Base-by-base conservation (phyloP, 2,329 filamentous ascomycete species). In the Scytalidium sp. region DNA sequence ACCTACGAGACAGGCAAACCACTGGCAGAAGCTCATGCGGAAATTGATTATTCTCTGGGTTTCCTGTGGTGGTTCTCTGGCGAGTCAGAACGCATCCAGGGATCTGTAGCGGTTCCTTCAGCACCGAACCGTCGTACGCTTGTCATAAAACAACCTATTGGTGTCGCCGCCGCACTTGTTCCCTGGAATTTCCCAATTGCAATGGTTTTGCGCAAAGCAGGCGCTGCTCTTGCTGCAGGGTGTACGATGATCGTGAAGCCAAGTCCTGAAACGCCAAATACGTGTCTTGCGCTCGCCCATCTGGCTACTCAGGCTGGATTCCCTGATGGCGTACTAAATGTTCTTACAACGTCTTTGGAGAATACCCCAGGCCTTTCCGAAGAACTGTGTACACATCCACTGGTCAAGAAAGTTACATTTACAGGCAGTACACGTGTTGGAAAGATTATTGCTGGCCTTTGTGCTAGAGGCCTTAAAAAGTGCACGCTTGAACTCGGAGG, bases 181-280 rank as follows among this genome's bases (percentile, higher is more conserved):
- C 84, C 84, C 3, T 88, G 84, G 84, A 85, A 88, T 60, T 87
- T 85, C 56, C 83, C 83, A 0, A 72, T 84, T 29, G 81, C 81
- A 7, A 64, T 87, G 79, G 75, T 87, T 6, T 64, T 87, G 43
- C 73, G 84, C 15, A 88, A 88, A 61, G 83, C 78, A 2, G 75
- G 78, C 42, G 81, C 84, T 7, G 84, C 84, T 1, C 67, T 88
- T 23, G 84, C 84, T 1, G 84, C 84, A 2, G 84, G 84, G 1
- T 87, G 84, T 61, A 84, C 85, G 1, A 87, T 90, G 80, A 73
- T 90, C 7, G 72, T 79, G 17, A 88, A 88, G 67, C 82, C 85
- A 2, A 83, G 79, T 2, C 84, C 84, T 0, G 84, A 88, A 63
- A 81, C 79, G 0, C 79, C 79, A 0, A 68, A 82, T 40, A 75